Evolutionary conservation across 495 filamentous ascomycete species (phyloP).

Genomic region (Penicillium desertorum): DNA sequence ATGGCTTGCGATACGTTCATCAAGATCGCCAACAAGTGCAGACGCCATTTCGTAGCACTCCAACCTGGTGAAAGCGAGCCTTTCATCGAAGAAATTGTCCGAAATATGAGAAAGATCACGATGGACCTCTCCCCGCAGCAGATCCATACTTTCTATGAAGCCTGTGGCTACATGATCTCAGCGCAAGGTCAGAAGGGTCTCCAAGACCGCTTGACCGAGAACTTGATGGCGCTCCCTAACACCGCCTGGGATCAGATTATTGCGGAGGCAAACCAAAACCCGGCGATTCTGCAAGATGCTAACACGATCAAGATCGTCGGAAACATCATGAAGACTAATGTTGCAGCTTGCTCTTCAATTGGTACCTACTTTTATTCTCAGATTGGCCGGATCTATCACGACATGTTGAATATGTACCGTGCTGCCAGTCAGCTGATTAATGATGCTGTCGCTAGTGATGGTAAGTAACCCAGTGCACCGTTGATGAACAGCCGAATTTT

Average conservation of each 20-base stretch:
- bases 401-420: conserved; percentile 98
- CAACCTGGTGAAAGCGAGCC: conserved; percentile 93
- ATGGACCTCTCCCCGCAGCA: conserved; percentile 93
- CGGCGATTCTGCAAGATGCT: conserved; percentile 77
- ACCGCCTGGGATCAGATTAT: conserved; percentile 95
- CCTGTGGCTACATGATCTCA: conserved; percentile 98
- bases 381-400: conserved; percentile 94
- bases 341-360: conserved; percentile 92
- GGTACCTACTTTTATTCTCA: conserved; percentile 99
- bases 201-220: conserved; percentile 86
- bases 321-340: conserved; percentile 99
- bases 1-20: conserved; percentile 99
- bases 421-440: conserved; percentile 96
- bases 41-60: conserved; percentile 92
- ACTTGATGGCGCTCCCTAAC: conserved; percentile 92
- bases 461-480: conserved; percentile 45
- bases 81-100: conserved; percentile 98
- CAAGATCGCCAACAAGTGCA: conserved; percentile 98
- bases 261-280: conserved; percentile 73
- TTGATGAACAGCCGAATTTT: background rate
- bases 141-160: conserved; percentile 98
- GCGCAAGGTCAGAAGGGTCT: conserved; percentile 90
- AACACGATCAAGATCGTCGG: conserved; percentile 98
- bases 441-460: conserved; percentile 80
- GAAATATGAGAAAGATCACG: conserved; percentile 92